These are phyloP conservation scores for Colletotrichum karsti DNA, from an alignment of 2,329 filamentous ascomycete species.

Conservation along the genomic window DNA sequence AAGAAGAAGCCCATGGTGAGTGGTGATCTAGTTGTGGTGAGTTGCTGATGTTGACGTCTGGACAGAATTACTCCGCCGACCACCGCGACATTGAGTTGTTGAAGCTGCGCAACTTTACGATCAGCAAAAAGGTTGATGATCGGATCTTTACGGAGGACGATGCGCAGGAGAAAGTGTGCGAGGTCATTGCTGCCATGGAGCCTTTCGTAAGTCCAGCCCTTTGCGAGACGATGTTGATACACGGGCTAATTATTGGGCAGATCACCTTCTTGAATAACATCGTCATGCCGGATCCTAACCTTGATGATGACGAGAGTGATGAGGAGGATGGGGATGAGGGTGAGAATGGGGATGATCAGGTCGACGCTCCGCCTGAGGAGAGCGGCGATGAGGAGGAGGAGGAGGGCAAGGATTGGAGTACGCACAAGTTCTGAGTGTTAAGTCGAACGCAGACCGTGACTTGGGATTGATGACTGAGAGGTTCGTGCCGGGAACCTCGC, in stretches of 20 bases:
- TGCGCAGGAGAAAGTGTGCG: constrained; percentile 71
- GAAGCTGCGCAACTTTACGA: constrained; percentile 81
- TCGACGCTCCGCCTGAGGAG: constrained; percentile 16
- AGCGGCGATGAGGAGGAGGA: constrained; percentile 23
- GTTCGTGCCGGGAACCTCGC: no score
- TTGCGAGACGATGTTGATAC: background rate
- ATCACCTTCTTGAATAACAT: constrained; percentile 76
- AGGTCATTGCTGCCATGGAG: constrained; percentile 73
- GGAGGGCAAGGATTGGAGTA: constrained; percentile 24
- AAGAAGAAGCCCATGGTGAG: constrained; percentile 87
- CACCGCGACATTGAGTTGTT: constrained; percentile 84
- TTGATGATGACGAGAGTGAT: constrained; percentile 50
- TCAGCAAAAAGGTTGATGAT: constrained; percentile 74
- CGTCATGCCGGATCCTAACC: constrained; percentile 73
- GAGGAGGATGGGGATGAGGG: constrained; percentile 31
- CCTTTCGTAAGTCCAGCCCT: constrained; percentile 75
- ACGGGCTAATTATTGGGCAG: constrained; percentile 46
- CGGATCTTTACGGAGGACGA: constrained; percentile 68
- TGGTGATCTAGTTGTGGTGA: background rate
- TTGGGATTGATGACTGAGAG: background rate
- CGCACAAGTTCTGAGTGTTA: constrained; percentile 16
- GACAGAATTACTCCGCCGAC: constrained; percentile 76
- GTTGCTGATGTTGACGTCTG: background rate
- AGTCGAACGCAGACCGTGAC: background rate
- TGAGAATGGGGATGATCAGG: background rate